phyloP scores from a whole-genome alignment of 768 basidiomycete genomes.

The Clathrus columnatus region DNA sequence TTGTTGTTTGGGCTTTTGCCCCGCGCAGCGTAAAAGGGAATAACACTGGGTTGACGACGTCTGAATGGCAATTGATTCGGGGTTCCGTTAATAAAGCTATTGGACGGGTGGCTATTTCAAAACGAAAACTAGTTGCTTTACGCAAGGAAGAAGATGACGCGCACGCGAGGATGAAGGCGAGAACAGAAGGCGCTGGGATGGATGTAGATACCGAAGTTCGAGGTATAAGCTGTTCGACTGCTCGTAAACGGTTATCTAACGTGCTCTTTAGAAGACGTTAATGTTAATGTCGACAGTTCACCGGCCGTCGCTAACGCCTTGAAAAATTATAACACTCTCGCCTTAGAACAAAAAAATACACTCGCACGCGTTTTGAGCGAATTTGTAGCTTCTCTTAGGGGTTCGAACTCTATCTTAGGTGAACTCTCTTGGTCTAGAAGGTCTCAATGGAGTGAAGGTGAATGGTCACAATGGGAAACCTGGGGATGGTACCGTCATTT shows the following conservation, averaged over 20 bases:
- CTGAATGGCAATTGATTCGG: constrained; percentile 82
- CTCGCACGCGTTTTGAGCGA: constrained; percentile 66
- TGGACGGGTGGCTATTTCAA: constrained; percentile 73
- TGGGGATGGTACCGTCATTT: constrained; percentile 92
- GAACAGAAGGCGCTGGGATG: constrained; percentile 39
- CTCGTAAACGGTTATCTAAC: too few relatives aligned
- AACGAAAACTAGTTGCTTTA: constrained; percentile 61
- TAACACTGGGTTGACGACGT: constrained; percentile 25
- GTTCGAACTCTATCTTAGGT: constrained; percentile 47
- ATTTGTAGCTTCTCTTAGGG: constrained; percentile 59
- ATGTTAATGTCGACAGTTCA: constrained; percentile 44
- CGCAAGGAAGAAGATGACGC: constrained; percentile 87
- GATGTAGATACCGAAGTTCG: constrained; percentile 72
- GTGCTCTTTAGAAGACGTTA: too few relatives aligned
- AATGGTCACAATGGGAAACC: constrained; percentile 81
- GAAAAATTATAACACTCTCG: constrained; percentile 67
- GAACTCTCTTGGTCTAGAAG: constrained; percentile 66
- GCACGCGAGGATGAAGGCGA: constrained; percentile 63
- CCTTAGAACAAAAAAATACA: constrained; percentile 66
- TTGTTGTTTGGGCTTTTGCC: constrained; percentile 75
- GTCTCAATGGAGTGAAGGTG: constrained; percentile 56
- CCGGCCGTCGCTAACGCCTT: constrained; percentile 61
- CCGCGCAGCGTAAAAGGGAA: constrained; percentile 33
- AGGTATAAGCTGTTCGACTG: constrained; percentile 30
- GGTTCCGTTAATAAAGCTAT: constrained; percentile 85